Conservation (phyloP, 2,329 filamentous ascomycete genomes). For the Apiospora koreana region DNA sequence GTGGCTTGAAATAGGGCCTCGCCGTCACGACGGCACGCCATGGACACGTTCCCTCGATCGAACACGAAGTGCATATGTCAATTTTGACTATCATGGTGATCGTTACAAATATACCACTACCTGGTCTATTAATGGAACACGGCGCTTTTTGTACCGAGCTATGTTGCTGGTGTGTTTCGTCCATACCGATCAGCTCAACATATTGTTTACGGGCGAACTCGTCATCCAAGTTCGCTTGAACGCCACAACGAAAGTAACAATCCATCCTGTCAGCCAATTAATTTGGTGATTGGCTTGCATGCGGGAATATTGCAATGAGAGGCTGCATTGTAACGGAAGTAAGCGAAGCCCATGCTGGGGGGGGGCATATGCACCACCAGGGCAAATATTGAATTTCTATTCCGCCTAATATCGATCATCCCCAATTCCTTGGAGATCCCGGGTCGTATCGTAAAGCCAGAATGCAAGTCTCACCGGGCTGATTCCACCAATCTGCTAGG, state of each 20-base stretch:
- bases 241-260: neutral
- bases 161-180: neutral
- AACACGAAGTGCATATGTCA: neutral
- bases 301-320: neutral
- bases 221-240: neutral
- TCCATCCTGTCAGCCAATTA: neutral
- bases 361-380: conserved; percentile 6
- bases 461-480: neutral
- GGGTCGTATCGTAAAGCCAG: neutral
- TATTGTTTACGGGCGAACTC: neutral
- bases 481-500: neutral
- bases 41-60: neutral
- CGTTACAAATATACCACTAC: neutral
- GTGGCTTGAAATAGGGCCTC: neutral
- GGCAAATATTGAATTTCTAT: conserved; percentile 1
- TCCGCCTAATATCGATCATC: conserved; percentile 2
- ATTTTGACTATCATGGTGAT: neutral
- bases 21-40: neutral
- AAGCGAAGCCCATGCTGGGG: neutral
- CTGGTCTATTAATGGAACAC: neutral
- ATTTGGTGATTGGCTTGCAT: neutral
- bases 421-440: conserved; percentile 4
- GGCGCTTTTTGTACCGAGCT: neutral
- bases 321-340: neutral
- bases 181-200: neutral